Evolutionary conservation across 257 asterid genomes (phyloP), one percentile per base, ranked within the genome.

Genomic region (Phtheirospermum japonicum): DNA sequence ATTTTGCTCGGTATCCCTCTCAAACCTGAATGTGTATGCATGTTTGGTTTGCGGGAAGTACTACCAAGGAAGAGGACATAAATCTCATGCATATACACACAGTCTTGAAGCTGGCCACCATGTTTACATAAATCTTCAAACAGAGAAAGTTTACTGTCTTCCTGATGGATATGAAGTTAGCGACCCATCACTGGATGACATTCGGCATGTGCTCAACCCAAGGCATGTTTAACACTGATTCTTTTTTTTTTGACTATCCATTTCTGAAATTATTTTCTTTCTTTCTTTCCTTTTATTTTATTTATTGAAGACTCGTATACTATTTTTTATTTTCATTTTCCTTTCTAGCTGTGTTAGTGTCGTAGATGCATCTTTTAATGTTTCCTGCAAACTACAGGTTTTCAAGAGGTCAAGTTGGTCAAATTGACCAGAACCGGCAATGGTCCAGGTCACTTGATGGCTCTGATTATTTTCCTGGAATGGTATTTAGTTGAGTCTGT

Each of bases 391-490:
- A 50, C 57, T 45, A 60, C 82, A 93, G 99, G 82, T 93, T 93
- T 78, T 28, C 86, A 48, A 81, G 79, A 75, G 91, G 81, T 49
- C 95, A 89, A 78, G 96, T 93, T 71, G 65, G 64, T 42, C 86
- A 79, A 69, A 83, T 93, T 50, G 97, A 93, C 75, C 82, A 65
- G 74, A 87, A 77, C 49, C 79, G 90, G 60, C 97, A 83, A 53
- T 93, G 97, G 99, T 93, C 97, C 48, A 87, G 99, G 81, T 89
- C 99, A 45, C 97, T 89, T 57, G 99, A 93, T 82, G 99, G 96
- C 40, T 89, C 99, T 59, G 95, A 93, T 80, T 93, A 93, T 82
- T 96, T 93, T 70, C 99, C 96, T 54, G 99, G 99, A 79, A 93
- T 90, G 92, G 99, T 93, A 79, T 43, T 54, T 61, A 19, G 11